Evolutionary conservation across 495 filamentous ascomycete genomes (phyloP).

Genomic region (Penicillium soppii): DNA sequence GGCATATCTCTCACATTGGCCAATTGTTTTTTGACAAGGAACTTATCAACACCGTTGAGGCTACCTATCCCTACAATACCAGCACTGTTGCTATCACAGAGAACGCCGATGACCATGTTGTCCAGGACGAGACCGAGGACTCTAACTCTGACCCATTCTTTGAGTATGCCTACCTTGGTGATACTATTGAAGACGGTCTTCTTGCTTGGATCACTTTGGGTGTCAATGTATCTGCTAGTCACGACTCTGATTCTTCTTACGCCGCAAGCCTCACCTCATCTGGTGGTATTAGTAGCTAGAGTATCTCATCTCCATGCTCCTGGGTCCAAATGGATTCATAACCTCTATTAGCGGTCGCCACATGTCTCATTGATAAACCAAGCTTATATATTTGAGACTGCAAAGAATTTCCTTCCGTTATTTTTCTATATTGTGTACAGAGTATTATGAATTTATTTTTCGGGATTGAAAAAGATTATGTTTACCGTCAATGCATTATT

Average conservation of each 20-base stretch:
- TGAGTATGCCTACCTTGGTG: slow-evolving; percentile 56
- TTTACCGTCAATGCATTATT: no score
- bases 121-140: slow-evolving; percentile 44
- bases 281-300: slow-evolving; percentile 4
- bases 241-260: slow-evolving; percentile 16
- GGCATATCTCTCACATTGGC: slow-evolving; percentile 53
- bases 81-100: slow-evolving; percentile 46
- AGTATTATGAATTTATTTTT: no score
- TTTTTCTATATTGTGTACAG: no score
- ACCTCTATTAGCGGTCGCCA: no score
- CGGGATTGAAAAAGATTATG: no score
- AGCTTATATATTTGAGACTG: no score
- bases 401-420: no score
- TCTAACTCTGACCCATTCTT: slow-evolving; percentile 55
- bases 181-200: slow-evolving; percentile 51
- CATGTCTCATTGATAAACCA: no score
- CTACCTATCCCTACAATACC: slow-evolving; percentile 52
- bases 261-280: slow-evolving; percentile 6
- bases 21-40: slow-evolving; percentile 60
- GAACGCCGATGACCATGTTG: slow-evolving; percentile 52
- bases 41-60: slow-evolving; percentile 45
- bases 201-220: slow-evolving; percentile 57
- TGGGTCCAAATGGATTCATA: no score
- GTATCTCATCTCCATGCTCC: background rate
- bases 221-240: slow-evolving; percentile 43